Conservation (phyloP, 768 basidiomycete genomes). For the Hygrophorus russula region DNA sequence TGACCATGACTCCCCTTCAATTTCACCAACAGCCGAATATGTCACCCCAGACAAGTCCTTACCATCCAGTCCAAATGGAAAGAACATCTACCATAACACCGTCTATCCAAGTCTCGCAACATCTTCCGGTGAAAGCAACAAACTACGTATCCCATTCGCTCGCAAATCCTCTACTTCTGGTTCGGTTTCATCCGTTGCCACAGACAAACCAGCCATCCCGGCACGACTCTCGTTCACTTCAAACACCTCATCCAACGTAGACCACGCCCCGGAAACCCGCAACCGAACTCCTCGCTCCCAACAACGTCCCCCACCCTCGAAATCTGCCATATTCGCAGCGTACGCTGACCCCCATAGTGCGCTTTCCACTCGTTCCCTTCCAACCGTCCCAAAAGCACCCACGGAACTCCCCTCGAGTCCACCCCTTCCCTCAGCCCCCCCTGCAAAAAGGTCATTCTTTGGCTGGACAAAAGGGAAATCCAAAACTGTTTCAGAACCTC, state of each 20-base stretch:
- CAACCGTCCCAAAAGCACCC: conserved; percentile 19
- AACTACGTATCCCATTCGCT: too few species aligned
- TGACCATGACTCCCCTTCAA: background rate
- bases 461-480: conserved; percentile 15
- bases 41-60: conserved; percentile 15
- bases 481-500: conserved; percentile 19
- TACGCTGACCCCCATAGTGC: conserved; percentile 40
- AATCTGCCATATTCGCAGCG: conserved; percentile 52
- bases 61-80: conserved; percentile 12
- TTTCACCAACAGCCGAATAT: conserved; percentile 17
- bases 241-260: background rate
- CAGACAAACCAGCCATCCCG: too few species aligned
- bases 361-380: conserved; percentile 56
- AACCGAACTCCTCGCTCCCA: background rate
- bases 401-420: conserved; percentile 12
- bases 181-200: too few species aligned
- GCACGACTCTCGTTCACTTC: too few species aligned
- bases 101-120: background rate
- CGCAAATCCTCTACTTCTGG: too few species aligned
- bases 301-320: conserved; percentile 47
- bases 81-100: background rate
- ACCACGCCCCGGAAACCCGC: background rate
- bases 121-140: too few species aligned
- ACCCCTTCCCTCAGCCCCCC: conserved; percentile 6
- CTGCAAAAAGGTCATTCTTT: conserved; percentile 5